A percentile compares a stretch with the other conserved stretches of the same genome.
Conservation (phyloP, 805 yeast genomes). For the Maudiozyma barnettii region DNA sequence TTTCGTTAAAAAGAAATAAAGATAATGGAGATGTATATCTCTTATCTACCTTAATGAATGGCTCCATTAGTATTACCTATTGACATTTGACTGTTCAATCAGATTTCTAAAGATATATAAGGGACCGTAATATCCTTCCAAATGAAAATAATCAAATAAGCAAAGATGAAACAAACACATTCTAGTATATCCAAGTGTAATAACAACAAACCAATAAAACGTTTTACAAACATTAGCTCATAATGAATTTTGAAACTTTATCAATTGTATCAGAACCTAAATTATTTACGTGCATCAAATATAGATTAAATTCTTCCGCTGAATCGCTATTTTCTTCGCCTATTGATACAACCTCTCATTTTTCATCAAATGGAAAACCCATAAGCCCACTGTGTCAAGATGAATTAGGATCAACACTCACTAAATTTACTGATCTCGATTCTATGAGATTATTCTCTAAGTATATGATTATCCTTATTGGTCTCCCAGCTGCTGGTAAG, state of each 20-base stretch:
- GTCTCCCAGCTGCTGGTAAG: constrained; percentile 72
- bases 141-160: constrained; percentile 9
- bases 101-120: not conserved
- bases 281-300: not conserved
- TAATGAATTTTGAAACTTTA: not conserved
- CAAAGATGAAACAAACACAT: not conserved
- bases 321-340: not conserved
- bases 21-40: no score
- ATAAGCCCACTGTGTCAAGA: not conserved
- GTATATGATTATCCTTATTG: constrained; percentile 62
- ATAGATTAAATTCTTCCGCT: not conserved
- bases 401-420: not conserved
- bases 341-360: not conserved
- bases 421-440: not conserved
- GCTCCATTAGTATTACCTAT: no score
- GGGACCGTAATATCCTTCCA: not conserved
- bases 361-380: not conserved
- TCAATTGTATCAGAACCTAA: not conserved
- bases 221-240: no score
- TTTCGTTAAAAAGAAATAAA: no score
- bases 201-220: no score
- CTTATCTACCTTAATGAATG: no score
- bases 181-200: not conserved
- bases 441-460: constrained; percentile 22
- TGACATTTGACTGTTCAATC: not conserved